Evolutionary conservation across 345 rosid genomes (phyloP), one percentile per base, ranked within the genome.

Genomic region (Euphorbia peplus): DNA sequence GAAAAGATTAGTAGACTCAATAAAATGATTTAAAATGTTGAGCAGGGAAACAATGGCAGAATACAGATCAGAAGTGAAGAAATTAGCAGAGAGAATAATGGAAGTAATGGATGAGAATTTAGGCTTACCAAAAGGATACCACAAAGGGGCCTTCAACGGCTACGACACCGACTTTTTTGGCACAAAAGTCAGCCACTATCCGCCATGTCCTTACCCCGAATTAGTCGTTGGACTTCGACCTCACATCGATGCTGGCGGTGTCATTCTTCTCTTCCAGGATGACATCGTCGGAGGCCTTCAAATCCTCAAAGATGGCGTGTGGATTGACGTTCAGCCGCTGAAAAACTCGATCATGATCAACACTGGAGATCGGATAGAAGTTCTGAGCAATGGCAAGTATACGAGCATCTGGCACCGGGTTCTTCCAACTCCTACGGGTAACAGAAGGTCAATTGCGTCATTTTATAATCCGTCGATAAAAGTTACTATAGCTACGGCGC

Each of bases 241-340:
- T 51, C 97, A 93, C 83, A 93, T 97, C 0, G 97, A 93, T 68
- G 98, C 98, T 0, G 98, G 98, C 3, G 97, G 96, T 0, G 85
- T 93, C n/a, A 87, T 93, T 78, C 67, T 93, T 56, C 77, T 93
- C 71, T 88, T 85, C 78, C 98, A 91, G 70, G 98, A 91, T 46
- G 98, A 93, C 58, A 57, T 73, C 63, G 88, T 89, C 0, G 86
- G 90, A 4, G 97, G 98, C 29, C 96, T 93, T 39, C 97, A 93
- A 68, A 74, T 93, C 57, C 88, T 91, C 55, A 93, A 93, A 79
- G 92, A 83, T 1, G 85, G 86, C 13, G 67, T 78, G 35, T 93
- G 98, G 98, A 80, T 85, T 16, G 96, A 93, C 48, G 97, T 91
- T 5, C 96, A 88, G 82, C 98, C 95, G 0, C 52, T 67, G 61